Conservation (phyloP, 495 filamentous ascomycete species). For the Penicillium mononematosum region DNA sequence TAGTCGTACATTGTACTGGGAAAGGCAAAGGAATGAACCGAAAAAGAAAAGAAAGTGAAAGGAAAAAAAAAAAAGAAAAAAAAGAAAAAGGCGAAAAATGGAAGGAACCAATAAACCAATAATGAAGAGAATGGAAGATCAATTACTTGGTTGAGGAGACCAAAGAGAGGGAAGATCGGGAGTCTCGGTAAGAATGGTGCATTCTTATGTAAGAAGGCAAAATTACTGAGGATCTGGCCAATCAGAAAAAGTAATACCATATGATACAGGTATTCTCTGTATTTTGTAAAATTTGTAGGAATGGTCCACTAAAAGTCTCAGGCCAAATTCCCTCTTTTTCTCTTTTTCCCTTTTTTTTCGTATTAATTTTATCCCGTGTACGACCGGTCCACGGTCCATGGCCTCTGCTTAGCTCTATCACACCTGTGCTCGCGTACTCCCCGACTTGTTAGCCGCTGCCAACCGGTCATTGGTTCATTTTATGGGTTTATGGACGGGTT, state of each 20-base stretch:
- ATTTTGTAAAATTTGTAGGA: not conserved
- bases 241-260: not conserved
- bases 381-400: slow-evolving; percentile 9
- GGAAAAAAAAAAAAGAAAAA: slow-evolving; percentile 5
- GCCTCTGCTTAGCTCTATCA: slow-evolving; percentile 1
- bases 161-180: slow-evolving; percentile 11
- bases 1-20: slow-evolving; percentile 18
- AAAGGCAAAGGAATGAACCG: slow-evolving; percentile 34
- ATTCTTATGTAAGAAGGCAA: slow-evolving; percentile 14
- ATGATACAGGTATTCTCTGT: not conserved
- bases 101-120: slow-evolving; percentile 8
- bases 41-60: slow-evolving; percentile 15
- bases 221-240: not conserved
- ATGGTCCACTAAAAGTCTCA: slow-evolving; percentile 8
- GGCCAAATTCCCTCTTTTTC: not conserved
- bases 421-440: slow-evolving; percentile 8
- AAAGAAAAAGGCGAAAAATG: not conserved
- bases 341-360: not conserved
- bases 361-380: slow-evolving; percentile 13
- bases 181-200: slow-evolving; percentile 11
- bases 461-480: not conserved
- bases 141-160: slow-evolving; percentile 5
- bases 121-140: slow-evolving; percentile 11
- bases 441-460: slow-evolving; percentile 2
- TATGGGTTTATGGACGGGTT: not conserved